Percentiles rank a stretch among this genome's conserved stretches.
These are phyloP conservation scores for Pisolithus thermaeus DNA, from an alignment of 1,284 basidiomycete genomes.

Conservation along the genomic window DNA sequence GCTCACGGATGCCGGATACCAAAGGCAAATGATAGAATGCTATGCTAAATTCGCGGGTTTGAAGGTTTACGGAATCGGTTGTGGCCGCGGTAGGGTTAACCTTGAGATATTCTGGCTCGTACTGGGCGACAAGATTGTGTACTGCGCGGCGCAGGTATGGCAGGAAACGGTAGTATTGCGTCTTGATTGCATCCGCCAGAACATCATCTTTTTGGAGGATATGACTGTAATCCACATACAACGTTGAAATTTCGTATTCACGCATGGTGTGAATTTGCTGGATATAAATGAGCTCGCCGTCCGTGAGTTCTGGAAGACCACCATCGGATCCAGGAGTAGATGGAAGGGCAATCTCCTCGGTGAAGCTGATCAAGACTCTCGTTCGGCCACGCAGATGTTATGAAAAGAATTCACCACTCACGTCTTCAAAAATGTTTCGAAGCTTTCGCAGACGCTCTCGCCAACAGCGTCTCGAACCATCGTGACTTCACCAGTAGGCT, in stretches of 20 bases:
- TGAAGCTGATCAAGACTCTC: constrained; percentile 52
- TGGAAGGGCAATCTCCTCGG: constrained; percentile 70
- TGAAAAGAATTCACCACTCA: constrained; percentile 36
- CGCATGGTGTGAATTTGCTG: constrained; percentile 92
- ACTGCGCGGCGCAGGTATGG: constrained; percentile 91
- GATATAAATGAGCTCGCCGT: constrained; percentile 75
- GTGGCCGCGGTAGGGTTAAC: constrained; percentile 77
- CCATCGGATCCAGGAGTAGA: constrained; percentile 71
- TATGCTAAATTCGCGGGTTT: constrained; percentile 89
- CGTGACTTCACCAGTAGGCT: constrained; percentile 63
- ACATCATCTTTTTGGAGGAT: constrained; percentile 87
- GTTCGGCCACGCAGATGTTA: constrained; percentile 1
- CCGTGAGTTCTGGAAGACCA: constrained; percentile 47
- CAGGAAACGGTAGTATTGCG: constrained; percentile 95
- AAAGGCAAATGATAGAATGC: constrained; percentile 96
- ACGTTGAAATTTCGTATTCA: constrained; percentile 88
- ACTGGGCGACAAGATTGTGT: constrained; percentile 82
- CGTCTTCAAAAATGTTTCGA: constrained; percentile 88
- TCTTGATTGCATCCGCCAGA: constrained; percentile 87
- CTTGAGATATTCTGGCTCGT: constrained; percentile 91
- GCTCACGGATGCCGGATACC: constrained; percentile 91
- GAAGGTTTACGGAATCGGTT: constrained; percentile 79
- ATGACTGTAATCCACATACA: constrained; percentile 95
- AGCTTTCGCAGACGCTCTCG: constrained; percentile 87
- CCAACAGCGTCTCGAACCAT: constrained; percentile 89